These are phyloP conservation scores for Boletus subparvulus DNA, from an alignment of 768 basidiomycete genomes.

Conservation along the genomic window DNA sequence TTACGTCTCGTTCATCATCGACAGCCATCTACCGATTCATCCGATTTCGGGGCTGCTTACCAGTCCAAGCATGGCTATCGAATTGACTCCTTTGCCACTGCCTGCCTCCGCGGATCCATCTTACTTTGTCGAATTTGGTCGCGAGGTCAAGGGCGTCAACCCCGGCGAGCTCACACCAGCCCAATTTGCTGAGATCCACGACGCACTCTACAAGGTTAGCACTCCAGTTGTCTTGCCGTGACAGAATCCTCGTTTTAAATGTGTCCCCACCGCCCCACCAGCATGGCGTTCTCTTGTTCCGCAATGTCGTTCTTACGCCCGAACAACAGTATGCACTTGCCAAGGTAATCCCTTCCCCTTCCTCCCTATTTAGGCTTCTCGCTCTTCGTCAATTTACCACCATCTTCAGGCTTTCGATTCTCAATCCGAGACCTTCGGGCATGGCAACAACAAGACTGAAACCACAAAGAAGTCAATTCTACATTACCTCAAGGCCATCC, in stretches of 20 bases:
- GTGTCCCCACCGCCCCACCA: conserved; percentile 26
- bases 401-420: conserved; percentile 69
- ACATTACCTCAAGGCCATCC: conserved; percentile 89
- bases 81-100: conserved; percentile 62
- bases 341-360: conserved; percentile 48
- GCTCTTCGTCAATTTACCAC: not conserved
- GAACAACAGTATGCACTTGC: conserved; percentile 83
- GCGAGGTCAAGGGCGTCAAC: conserved; percentile 70
- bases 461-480: conserved; percentile 75
- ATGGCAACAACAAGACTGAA: conserved; percentile 86
- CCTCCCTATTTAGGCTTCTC: not conserved
- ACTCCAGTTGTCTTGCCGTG: not conserved
- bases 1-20: not conserved
- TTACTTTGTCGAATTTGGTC: conserved; percentile 69
- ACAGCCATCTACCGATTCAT: not conserved
- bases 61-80: conserved; percentile 54
- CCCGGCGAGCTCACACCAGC: conserved; percentile 59
- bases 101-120: conserved; percentile 70
- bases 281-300: conserved; percentile 74
- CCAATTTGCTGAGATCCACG: conserved; percentile 63
- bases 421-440: conserved; percentile 60
- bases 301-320: conserved; percentile 63
- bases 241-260: not conserved
- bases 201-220: conserved; percentile 72
- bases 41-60: not conserved